phyloP scores from a whole-genome alignment of 2,329 filamentous ascomycete genomes.

The Aspergillus sp. region DNA sequence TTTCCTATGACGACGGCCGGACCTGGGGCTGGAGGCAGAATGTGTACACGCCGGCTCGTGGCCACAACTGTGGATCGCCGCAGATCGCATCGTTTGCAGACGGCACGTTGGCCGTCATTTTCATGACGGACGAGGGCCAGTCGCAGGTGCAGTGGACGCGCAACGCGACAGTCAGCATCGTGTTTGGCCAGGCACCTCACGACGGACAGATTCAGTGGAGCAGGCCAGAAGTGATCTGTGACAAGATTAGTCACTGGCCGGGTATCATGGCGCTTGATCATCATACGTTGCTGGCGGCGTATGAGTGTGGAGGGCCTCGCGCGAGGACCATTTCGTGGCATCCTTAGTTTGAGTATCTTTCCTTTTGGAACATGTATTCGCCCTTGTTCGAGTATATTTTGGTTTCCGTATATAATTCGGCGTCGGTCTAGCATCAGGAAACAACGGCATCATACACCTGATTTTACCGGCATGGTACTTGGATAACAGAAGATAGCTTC shows the following conservation, averaged over 20 bases:
- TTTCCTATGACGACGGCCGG: conserved; percentile 40
- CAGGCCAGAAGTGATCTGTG: conserved; percentile 23
- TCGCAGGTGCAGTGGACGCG: conserved; percentile 30
- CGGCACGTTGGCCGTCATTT: conserved; percentile 38
- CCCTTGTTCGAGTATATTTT: no score
- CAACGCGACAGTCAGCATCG: conserved; percentile 36
- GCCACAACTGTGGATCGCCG: conserved; percentile 39
- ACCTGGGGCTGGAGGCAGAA: conserved; percentile 37
- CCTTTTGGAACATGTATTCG: neutral
- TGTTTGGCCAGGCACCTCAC: conserved; percentile 28
- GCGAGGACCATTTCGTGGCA: conserved; percentile 15
- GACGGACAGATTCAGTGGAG: conserved; percentile 31
- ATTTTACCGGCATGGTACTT: no score
- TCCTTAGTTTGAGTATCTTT: neutral
- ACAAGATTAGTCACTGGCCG: conserved; percentile 33
- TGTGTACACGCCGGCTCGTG: conserved; percentile 34
- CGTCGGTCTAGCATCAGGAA: no score
- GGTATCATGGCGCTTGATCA: conserved; percentile 26
- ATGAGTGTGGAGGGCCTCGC: conserved; percentile 22
- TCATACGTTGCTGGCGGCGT: conserved; percentile 20
- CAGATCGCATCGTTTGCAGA: conserved; percentile 39
- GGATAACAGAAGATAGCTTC: no score
- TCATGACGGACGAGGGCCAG: conserved; percentile 44
- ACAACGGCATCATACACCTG: no score
- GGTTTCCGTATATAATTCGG: no score